Evolutionary conservation across 2,329 filamentous ascomycete genomes (phyloP), one percentile per base, ranked within the genome.

Genomic region (Tolypocladium endophyticum): DNA sequence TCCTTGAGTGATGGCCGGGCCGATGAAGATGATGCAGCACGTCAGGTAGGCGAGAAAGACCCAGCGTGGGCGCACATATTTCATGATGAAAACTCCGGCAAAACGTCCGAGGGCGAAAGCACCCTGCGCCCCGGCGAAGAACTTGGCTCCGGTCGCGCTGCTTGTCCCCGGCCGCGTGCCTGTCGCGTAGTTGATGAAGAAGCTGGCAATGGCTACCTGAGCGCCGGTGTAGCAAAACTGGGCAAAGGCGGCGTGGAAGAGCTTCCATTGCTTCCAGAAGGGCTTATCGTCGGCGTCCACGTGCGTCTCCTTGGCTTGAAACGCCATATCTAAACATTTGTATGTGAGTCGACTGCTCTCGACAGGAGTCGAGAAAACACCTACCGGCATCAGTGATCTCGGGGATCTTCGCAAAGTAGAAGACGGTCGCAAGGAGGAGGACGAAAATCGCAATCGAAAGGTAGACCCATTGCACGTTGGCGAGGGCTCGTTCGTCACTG

Each of bases 171-270:
- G 71, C 56, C 84, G 78, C 3, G 84, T 86, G 63, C 87, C 83
- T 28, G 76, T 79, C n/a, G 81, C 80, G 68, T 88, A 89, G 74
- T 90, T 90, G 77, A 90, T 89, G 72, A 90, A 90, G 72, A 88
- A 89, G 55, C 73, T 74, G 1, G 85, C 85, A 59, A 87, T 83
- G 59, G 81, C 83, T 39, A 87, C 77, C 69, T 92, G 89, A 0
- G 88, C 84, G 55, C 89, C 89, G 0, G 78, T 87, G 70, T 93
- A 94, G 70, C 86, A 89, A 73, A 92, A 92, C 65, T 93, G 89
- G 0, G 88, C 87, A 65, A 86, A 82, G 0, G 87, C 83, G 16
- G 87, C 89, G 66, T 90, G 87, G 78, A 92, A 91, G 3, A 92
- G 78, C 30, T 84, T 83, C 71, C 88, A 91, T 66, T 90, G 87